Evolutionary conservation across 768 basidiomycete genomes (phyloP).

Genomic region (Amanita phalloides): DNA sequence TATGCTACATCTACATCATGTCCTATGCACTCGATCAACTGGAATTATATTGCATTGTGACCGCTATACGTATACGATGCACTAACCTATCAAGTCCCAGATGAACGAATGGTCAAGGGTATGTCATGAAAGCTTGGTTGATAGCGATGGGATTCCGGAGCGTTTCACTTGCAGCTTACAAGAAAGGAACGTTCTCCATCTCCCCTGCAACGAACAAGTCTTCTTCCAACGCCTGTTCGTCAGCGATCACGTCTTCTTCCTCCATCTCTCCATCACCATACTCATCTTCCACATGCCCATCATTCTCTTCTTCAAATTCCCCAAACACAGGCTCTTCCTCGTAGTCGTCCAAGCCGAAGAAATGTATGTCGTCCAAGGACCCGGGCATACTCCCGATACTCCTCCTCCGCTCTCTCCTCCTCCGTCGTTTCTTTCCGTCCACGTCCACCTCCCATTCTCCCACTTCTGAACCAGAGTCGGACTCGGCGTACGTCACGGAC

Average conservation of each 20-base stretch:
- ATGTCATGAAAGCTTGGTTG: background rate
- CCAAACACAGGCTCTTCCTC: conserved; percentile 9
- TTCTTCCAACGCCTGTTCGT: conserved; percentile 11
- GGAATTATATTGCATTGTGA: too few species aligned
- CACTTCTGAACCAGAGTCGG: conserved; percentile 41
- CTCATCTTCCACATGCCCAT: background rate
- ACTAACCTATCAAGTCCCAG: too few species aligned
- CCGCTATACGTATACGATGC: too few species aligned
- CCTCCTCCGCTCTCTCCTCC: conserved; percentile 33
- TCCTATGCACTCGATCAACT: too few species aligned
- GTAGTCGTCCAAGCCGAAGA: conserved; percentile 36
- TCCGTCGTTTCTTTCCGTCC: conserved; percentile 20
- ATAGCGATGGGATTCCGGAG: background rate
- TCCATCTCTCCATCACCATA: background rate
- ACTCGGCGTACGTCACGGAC: conserved; percentile 32
- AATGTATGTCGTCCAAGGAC: conserved; percentile 55
- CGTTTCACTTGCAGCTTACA: conserved; percentile 6
- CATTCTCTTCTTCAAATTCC: background rate
- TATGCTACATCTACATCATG: too few species aligned
- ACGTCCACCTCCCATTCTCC: conserved; percentile 29
- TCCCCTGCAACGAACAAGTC: conserved; percentile 20
- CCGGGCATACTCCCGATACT: conserved; percentile 86
- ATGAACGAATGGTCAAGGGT: background rate
- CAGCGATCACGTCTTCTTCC: background rate
- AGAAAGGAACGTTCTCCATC: conserved; percentile 22